Conservation (phyloP, 495 filamentous ascomycete species). For the Podospora conica region DNA sequence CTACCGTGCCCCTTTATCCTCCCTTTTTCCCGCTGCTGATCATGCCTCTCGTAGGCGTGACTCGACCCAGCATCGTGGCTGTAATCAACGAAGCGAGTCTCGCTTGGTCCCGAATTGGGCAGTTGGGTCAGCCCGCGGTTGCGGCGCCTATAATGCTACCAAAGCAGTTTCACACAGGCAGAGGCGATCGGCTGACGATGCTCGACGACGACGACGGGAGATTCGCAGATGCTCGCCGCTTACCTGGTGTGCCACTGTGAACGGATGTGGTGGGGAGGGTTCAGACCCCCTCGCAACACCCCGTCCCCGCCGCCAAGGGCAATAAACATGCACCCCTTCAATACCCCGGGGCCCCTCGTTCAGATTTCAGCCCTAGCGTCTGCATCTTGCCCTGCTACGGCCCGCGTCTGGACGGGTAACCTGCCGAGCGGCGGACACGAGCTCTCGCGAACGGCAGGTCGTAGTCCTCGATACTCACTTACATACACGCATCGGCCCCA, state of each 20-base stretch:
- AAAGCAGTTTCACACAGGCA: neutral
- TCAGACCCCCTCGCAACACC: neutral
- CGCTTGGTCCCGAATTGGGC: neutral
- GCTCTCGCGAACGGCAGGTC: neutral
- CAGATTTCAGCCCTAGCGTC: neutral
- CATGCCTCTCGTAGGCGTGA: neutral
- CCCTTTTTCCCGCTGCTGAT: neutral
- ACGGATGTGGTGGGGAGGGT: neutral
- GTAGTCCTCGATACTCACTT: neutral
- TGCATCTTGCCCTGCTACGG: neutral
- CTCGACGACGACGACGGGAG: neutral
- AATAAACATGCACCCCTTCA: neutral
- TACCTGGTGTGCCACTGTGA: neutral
- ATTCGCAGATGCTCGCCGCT: neutral
- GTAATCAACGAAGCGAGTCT: neutral
- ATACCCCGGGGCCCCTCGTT: neutral
- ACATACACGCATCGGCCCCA: neutral
- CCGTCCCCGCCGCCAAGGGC: neutral
- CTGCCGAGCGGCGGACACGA: neutral
- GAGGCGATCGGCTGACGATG: neutral
- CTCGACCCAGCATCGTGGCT: neutral
- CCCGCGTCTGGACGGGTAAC: neutral
- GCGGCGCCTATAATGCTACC: neutral
- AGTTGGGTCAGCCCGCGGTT: neutral
- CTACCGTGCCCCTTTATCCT: neutral